These are phyloP conservation scores for Suhomyces kunorum DNA, from an alignment of 1,139 yeast species.

Conservation along the genomic window DNA sequence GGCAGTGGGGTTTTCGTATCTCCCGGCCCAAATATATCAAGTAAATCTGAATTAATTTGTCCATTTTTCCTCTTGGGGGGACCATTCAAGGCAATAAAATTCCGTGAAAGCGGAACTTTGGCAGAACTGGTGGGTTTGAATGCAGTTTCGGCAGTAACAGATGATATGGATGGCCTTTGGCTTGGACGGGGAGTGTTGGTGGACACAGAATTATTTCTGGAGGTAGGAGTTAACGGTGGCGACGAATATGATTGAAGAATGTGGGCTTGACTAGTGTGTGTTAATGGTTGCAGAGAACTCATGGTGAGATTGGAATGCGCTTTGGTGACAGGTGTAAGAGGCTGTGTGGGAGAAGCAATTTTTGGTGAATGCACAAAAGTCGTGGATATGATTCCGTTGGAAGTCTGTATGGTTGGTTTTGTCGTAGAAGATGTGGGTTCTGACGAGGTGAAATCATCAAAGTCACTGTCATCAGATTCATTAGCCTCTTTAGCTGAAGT, in stretches of 20 bases:
- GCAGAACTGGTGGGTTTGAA: background rate
- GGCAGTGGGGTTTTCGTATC: background rate
- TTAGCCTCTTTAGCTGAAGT: background rate
- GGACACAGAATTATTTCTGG: background rate
- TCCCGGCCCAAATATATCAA: conserved; percentile 12
- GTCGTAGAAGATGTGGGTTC: no score
- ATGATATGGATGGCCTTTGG: background rate
- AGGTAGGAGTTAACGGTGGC: background rate
- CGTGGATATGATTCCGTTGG: no score
- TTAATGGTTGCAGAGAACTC: conserved; percentile 1
- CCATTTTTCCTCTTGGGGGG: background rate
- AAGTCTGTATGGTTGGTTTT: no score
- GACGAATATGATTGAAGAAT: background rate
- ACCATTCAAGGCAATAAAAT: conserved; percentile 8
- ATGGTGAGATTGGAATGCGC: background rate
- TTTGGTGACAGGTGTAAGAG: no score
- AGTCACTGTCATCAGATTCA: conserved; percentile 13
- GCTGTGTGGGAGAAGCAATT: no score
- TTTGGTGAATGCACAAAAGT: no score
- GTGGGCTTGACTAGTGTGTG: conserved; percentile 2
- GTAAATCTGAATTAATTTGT: conserved; percentile 7
- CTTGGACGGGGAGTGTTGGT: background rate
- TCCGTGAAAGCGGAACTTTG: background rate
- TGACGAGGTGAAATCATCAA: conserved; percentile 18
- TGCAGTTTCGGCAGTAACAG: background rate